These are phyloP conservation scores for Oldenlandia corymbosa DNA, from an alignment of 257 asterid genomes.

Conservation along the genomic window DNA sequence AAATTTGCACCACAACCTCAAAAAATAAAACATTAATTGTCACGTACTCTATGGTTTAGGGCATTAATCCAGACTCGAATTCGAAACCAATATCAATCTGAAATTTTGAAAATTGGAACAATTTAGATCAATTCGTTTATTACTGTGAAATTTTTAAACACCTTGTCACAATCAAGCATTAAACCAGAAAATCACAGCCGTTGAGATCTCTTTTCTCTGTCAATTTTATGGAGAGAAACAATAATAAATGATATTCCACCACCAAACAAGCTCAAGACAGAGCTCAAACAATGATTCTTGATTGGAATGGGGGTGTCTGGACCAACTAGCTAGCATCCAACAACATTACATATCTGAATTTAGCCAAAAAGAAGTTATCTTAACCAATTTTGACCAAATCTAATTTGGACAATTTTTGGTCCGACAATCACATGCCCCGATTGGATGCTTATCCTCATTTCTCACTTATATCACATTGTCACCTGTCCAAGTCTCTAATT, in stretches of 20 bases:
- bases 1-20: no score
- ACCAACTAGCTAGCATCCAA: slow-evolving; percentile 1
- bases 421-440: neutral
- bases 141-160: no score
- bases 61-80: no score
- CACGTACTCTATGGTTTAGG: no score
- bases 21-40: no score
- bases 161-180: neutral
- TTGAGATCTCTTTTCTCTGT: neutral
- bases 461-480: neutral
- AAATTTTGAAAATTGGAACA: no score
- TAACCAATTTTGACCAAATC: neutral
- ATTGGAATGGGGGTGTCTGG: neutral
- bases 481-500: no score
- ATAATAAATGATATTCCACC: neutral
- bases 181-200: slow-evolving; percentile 1
- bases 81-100: no score
- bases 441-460: slow-evolving; percentile 2
- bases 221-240: no score
- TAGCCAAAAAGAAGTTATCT: neutral
- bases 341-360: neutral
- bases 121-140: no score
- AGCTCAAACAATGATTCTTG: neutral
- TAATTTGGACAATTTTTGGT: neutral
- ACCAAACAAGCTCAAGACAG: neutral